Evolutionary conservation across 345 rosid species (phyloP), one percentile per base, ranked within the genome.

Genomic region (Raphanus raphanistrum): DNA sequence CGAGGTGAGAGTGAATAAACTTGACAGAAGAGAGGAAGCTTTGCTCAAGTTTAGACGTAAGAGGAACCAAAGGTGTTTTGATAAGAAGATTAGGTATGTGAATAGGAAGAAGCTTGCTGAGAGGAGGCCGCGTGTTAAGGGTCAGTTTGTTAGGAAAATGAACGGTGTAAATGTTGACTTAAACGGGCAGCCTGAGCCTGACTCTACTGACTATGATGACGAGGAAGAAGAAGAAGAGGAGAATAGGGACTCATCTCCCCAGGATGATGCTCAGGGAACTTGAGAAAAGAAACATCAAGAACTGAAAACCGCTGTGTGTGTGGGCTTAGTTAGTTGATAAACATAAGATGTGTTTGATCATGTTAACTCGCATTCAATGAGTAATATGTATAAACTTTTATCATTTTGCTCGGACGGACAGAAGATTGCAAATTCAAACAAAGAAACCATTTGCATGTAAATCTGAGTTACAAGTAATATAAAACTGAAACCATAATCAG

Each of bases 121-220:
- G 84, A 85, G 96, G 85, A 90, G 99, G 85, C 99, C 99, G 8
- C 98, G 99, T 12, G 94, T 92, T 69, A 86, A 91, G 76, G 99
- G 99, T 59, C 99, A 95, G 85, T 95, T 95, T 88, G 98, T 90
- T 65, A 88, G 97, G 88, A 92, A 91, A 84, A 76, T 86, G 76
- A 92, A 90, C 67, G 94, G 98, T 54, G 87, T 90, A 35, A 84
- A 80, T 76, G 90, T 95, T 73, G 98, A 95, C 79, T 87, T 95
- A 52, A 92, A 90, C 43, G 98, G 98, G 52, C 91, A 89, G 64
- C 96, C 74, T 65, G 91, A 21, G 64, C 96, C 74, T 65, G 91
- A 90, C 71, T 86, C 85, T 36, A 94, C 74, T 65, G 91, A 90
- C 71, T 86, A 86, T 36, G 96, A 90, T 17, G 97, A 92, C 28